Evolutionary conservation across 345 rosid species (phyloP), one percentile per base, ranked within the genome.

Genomic region (Xanthoceras sorbifolium): DNA sequence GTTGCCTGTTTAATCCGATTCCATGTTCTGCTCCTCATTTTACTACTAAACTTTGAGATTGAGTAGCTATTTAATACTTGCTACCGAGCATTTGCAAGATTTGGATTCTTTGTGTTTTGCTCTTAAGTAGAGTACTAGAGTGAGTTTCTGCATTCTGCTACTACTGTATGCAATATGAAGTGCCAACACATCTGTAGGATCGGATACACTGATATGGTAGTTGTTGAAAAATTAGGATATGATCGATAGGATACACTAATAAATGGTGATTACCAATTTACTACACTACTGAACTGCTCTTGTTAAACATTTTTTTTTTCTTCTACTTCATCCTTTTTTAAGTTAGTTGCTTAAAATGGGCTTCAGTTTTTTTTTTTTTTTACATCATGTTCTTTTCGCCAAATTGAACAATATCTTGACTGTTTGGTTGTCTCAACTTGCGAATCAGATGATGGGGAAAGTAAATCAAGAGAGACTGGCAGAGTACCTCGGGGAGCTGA

Each of bases 401-500:
- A 73, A 40, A 60, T 26, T 20, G 18, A 28, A 72, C 2, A 40
- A 23, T 32, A 20, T 20, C 11, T 60, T 29, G 11, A 38, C 12
- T 23, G 20, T 66, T 71, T 72, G 61, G 20, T 64, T 77, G 46
- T 67, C 32, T 66, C 54, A 20, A 57, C 57, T 42, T 81, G 54
- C 80, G 74, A 71, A 60, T 52, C 85, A 94, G 97, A 89, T 94
- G 97, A 90, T 96, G 98, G 97, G 94, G 50, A 89, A 84, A 86
- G 97, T 91, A 22, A 92, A 93, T 78, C 87, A 84, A 82, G 97
- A 93, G 81, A 85, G 99, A 77, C 82, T 96, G 70, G 97, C 93
- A 6, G 99, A 92, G 69, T 96, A 89, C 81, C 97, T 96, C 2
- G 92, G 94, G 57, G 98, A 95, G 86, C 84, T 95, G 77, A 86